Evolutionary conservation across 2,329 filamentous ascomycete species (phyloP), one percentile per base, ranked within the genome.

Genomic region (Endocalyx cinctus): DNA sequence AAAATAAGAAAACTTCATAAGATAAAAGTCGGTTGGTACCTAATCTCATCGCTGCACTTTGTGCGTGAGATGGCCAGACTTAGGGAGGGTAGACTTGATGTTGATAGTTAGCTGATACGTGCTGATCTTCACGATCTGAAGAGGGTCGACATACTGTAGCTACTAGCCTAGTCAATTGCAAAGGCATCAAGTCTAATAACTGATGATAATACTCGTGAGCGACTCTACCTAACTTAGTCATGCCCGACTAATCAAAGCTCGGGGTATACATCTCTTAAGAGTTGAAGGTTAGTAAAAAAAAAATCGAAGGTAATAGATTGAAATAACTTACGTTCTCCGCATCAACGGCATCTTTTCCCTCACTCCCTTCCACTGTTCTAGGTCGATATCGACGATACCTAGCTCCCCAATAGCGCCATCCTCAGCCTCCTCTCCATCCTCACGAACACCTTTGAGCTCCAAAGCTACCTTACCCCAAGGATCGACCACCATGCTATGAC

Each of bases 391-490:
- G 0, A 74, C 72, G 17, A 77, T 62, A 7, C 71, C 74, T 39
- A 79, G 57, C 45, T 72, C 63, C 12, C 60, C 66, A n/a, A 63
- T 56, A 3, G 59, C 63, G 3, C 54, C 56, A 1, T 54, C 50
- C 39, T 60, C 51, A 3, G 44, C 47, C n/a, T 68, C 65, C 36
- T 61, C 54, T 10, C 57, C 60, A 6, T 62, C 50, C 44, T 66
- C 37, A 39, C 63, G 25, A 41, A 63, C 66, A 1, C 78, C 80
- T 25, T 70, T 70, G 52, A 82, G 69, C 51, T 82, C 71, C 4
- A 81, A 72, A 25, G 87, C 54, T 1, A 96, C 73, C 36, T 76
- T 72, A 0, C 90, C 90, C 87, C 88, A 95, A 0, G 90, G 89
- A 56, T 86, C 82, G 17, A 96, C 72, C 29, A 94, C 83, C 66